phyloP scores from a whole-genome alignment of 2,329 filamentous ascomycete species.

The Ophiocordyceps unilateralis region DNA sequence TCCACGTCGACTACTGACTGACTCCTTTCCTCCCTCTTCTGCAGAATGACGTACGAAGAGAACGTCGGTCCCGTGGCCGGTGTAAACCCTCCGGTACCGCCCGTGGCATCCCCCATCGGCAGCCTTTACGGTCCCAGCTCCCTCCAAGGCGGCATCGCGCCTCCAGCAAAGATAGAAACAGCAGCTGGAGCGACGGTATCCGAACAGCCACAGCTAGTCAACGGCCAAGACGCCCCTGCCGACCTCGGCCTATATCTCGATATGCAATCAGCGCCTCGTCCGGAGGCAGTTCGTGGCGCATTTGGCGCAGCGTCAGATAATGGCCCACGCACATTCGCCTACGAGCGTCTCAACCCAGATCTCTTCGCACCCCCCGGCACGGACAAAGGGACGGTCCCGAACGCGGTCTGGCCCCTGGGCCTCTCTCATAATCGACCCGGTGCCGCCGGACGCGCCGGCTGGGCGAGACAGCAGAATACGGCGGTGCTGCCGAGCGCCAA shows the following conservation, averaged over 20 bases:
- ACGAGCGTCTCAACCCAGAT: constrained; percentile 37
- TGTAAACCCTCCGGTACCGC: constrained; percentile 19
- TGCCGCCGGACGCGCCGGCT: constrained; percentile 25
- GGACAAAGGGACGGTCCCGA: constrained; percentile 27
- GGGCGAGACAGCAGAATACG: constrained; percentile 35
- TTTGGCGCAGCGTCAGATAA: constrained; percentile 30
- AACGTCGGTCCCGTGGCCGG: constrained; percentile 24
- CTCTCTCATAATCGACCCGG: constrained; percentile 31
- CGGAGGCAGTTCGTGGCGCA: constrained; percentile 36
- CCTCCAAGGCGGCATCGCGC: constrained; percentile 22
- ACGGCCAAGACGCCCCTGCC: constrained; percentile 30
- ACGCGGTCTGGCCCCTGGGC: constrained; percentile 37
- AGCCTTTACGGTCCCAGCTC: constrained; percentile 20
- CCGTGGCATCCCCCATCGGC: constrained; percentile 18
- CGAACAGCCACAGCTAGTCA: constrained; percentile 19
- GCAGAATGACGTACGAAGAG: constrained; percentile 15
- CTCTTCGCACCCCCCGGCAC: constrained; percentile 34
- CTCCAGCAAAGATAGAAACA: constrained; percentile 6
- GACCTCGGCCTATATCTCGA: constrained; percentile 34
- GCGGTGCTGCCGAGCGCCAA: constrained; percentile 30
- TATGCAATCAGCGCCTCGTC: constrained; percentile 28
- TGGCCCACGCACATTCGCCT: constrained; percentile 29
- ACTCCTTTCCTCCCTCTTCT: background rate
- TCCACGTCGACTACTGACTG: background rate
- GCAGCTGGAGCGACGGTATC: background rate